Evolutionary conservation across 805 yeast species (phyloP), one percentile per base, ranked within the genome.

Genomic region (Sugiyamaella americana): DNA sequence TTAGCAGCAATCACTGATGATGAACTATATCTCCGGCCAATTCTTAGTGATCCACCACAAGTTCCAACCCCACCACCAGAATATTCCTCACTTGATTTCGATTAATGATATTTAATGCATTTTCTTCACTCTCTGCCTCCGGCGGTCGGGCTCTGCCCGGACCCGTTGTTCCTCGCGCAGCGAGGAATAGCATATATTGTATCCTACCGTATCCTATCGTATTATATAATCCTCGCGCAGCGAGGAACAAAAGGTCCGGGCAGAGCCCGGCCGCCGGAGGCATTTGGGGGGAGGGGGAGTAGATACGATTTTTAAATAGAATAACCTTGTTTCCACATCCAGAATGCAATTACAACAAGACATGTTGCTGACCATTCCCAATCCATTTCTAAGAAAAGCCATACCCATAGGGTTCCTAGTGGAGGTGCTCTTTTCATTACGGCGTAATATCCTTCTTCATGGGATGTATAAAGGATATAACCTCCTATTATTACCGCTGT

Each of bases 371-470:
- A 60, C 57, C 54, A 59, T 19, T 61, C 55, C 62, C 68, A 63
- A 42, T 66, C 68, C 55, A 69, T 50, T 48, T 69, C 73, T 17
- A 68, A 50, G 41, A 68, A 62, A 20, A 65, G 52, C 70, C 71
- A 68, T 5, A 65, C 60, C 61, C 68, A 63, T 5, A 68, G 46
- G 11, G 73, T 68, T 17, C 71, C 72, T 3, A 68, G 51, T 1
- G 72, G 66, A 6, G 73, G 73, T 4, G 70, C 69, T 37, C 58
- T 50, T 36, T 58, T 53, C 71, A 68, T 69, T 18, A 64, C 59
- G 2, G 66, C 61, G 51, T 58, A 63, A 56, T 68, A 68, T 29
- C 68, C 70, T 38, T 59, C 63, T 43, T 58, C 63, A 43, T 64
- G 57, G 23, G 66, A 51, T 4, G 61, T 52, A 41, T 57, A 58